Evolutionary conservation across 2,329 filamentous ascomycete species (phyloP).

Genomic region (Chaetothyriales sp.): DNA sequence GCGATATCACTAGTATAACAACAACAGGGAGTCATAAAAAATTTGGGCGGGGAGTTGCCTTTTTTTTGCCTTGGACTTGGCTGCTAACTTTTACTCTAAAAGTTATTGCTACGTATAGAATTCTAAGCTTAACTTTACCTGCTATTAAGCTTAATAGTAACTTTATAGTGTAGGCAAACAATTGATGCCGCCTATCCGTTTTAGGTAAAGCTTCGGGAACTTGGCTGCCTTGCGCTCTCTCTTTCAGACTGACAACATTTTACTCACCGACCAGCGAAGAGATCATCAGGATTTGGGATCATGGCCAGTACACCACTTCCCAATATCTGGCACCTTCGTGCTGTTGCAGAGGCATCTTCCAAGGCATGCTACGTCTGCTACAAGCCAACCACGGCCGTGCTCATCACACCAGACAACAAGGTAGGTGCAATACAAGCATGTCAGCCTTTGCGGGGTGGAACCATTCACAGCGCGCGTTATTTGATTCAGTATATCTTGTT

Average conservation of each 20-base stretch:
- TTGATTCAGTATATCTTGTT: slow-evolving; percentile 3
- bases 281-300: neutral
- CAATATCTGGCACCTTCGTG: slow-evolving; percentile 73
- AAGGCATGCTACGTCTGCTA: slow-evolving; percentile 86
- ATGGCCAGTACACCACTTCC: slow-evolving; percentile 30
- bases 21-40: too few species aligned
- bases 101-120: too few species aligned
- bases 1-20: too few species aligned
- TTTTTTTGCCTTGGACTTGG: too few species aligned
- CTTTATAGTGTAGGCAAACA: too few species aligned
- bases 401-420: slow-evolving; percentile 82
- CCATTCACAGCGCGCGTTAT: neutral
- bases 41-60: too few species aligned
- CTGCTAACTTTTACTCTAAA: too few species aligned
- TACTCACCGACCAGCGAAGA: too few species aligned
- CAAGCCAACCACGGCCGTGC: slow-evolving; percentile 70
- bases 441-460: neutral
- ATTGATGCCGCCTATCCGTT: neutral
- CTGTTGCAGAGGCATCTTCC: slow-evolving; percentile 67
- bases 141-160: too few species aligned
- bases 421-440: slow-evolving; percentile 32
- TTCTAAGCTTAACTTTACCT: too few species aligned
- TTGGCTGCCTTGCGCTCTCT: neutral
- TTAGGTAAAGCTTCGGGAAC: neutral
- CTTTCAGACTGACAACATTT: neutral